Base-by-base conservation (phyloP, 2,329 filamentous ascomycete species). In the Fusarium transvaalense region DNA sequence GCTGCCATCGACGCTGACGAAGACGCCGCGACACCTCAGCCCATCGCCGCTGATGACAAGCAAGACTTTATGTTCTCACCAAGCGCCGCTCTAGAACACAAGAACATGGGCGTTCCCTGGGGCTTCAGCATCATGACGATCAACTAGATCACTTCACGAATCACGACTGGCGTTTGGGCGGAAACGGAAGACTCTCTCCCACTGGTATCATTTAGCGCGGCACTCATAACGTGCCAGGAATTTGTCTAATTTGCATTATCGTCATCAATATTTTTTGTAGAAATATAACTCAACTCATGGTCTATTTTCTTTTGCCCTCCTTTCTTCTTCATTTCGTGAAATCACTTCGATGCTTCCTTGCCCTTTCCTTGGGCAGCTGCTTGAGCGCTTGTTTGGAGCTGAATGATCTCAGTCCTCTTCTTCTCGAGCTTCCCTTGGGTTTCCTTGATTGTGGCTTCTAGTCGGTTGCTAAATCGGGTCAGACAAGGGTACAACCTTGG, bases 401-500 rank as follows among this genome's bases (percentile, higher is more conserved):
- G 85, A 46, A 89, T 86, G 64, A 89, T 88, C 73, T 89, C 85
- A 27, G 78, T 79, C 79, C 86, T 88, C 79, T 88, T 87, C 76
- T 82, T 85, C 73, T 89, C 86, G 21, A 87, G 78, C 77, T 86
- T 88, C 10, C 79, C 81, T 73, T 89, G 85, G 2, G 79, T 79
- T 52, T 88, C 86, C 71, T 83, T 85, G 71, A 89, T 88, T 71
- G 84, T 82, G 4, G 66, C 75, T 62, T 89, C 87, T 45, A 84
- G 72, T 58, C 80, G 77, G 55, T 76, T 70, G 47, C 80, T 82
- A 41, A 23, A 55, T 41, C 31, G 29, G 37, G 21, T 3, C 3
- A 25, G 8, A 29, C n/a, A 42, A 21, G 37, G 19, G 37, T 27
- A 31, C 27, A 45, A 15, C 23, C 45, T n/a, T 38, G 43, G 37